A percentile compares a stretch with the other conserved stretches of the same genome.
phyloP scores from a whole-genome alignment of 2,329 filamentous ascomycete genomes.

The Trichoderma koningii region DNA sequence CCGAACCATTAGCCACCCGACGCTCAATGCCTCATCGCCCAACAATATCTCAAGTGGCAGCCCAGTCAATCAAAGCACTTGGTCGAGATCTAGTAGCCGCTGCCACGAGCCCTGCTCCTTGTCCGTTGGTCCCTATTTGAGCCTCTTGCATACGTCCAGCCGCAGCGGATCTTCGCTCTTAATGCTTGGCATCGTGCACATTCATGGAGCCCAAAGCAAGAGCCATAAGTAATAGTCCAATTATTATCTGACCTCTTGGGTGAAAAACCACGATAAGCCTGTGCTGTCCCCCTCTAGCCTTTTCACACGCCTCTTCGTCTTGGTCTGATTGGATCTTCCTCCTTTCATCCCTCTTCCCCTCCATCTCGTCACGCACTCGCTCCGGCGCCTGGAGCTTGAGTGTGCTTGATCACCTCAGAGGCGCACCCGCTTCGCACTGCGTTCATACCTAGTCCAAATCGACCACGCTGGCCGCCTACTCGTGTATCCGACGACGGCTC shows the following conservation, averaged over 20 bases:
- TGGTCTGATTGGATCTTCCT: conserved; percentile 1
- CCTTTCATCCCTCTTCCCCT: neutral
- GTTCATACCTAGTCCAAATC: neutral
- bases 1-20: conserved; percentile 9
- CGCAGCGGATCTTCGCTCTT: conserved; percentile 17
- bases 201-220: conserved; percentile 14
- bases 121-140: conserved; percentile 10
- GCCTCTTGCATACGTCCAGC: conserved; percentile 24
- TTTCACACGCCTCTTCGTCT: conserved; percentile 16
- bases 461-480: conserved; percentile 18
- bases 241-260: neutral
- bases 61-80: no score
- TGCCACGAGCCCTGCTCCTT: neutral
- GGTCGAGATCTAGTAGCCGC: no score
- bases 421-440: neutral
- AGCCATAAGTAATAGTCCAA: conserved; percentile 7
- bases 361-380: conserved; percentile 1
- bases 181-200: conserved; percentile 21
- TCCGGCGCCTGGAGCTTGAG: neutral
- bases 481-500: conserved; percentile 22
- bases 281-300: neutral
- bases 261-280: conserved; percentile 19
- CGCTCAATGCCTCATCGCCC: conserved; percentile 9
- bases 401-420: neutral
- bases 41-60: no score